Evolutionary conservation across 2,329 filamentous ascomycete genomes (phyloP).

Genomic region (Paraconiothyrium brasiliense): DNA sequence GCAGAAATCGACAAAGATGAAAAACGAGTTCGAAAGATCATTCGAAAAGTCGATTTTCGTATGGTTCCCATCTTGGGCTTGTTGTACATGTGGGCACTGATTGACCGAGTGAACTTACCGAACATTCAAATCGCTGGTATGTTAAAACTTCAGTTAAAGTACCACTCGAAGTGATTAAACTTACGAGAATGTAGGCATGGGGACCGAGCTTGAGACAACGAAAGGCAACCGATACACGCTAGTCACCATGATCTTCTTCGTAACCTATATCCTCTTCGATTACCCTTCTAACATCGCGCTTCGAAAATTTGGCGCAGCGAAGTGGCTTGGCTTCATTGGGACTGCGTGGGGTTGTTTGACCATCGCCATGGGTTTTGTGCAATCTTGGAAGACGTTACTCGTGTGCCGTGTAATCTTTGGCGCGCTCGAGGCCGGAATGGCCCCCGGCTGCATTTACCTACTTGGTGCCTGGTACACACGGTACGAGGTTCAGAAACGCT

Average conservation of each 20-base stretch:
- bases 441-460: constrained; percentile 24
- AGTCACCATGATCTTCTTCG: constrained; percentile 26
- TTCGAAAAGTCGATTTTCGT: constrained; percentile 24
- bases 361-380: constrained; percentile 16
- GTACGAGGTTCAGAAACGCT: constrained; percentile 59
- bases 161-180: neutral
- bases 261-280: constrained; percentile 23
- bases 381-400: constrained; percentile 17
- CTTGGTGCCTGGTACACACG: constrained; percentile 55
- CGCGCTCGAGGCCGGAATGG: constrained; percentile 27
- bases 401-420: constrained; percentile 28
- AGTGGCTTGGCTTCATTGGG: constrained; percentile 18
- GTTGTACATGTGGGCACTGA: constrained; percentile 26
- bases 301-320: constrained; percentile 14
- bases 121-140: constrained; percentile 14
- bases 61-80: constrained; percentile 24
- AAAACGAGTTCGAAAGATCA: constrained; percentile 20
- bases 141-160: neutral
- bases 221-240: constrained; percentile 23
- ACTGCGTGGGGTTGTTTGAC: constrained; percentile 13
- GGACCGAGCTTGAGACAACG: constrained; percentile 20
- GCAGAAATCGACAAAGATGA: constrained; percentile 23
- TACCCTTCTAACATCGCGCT: constrained; percentile 19
- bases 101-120: constrained; percentile 24
- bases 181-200: constrained; percentile 19